These are phyloP conservation scores for Fusarium torreyae DNA, from an alignment of 2,329 filamentous ascomycete species.

Conservation along the genomic window DNA sequence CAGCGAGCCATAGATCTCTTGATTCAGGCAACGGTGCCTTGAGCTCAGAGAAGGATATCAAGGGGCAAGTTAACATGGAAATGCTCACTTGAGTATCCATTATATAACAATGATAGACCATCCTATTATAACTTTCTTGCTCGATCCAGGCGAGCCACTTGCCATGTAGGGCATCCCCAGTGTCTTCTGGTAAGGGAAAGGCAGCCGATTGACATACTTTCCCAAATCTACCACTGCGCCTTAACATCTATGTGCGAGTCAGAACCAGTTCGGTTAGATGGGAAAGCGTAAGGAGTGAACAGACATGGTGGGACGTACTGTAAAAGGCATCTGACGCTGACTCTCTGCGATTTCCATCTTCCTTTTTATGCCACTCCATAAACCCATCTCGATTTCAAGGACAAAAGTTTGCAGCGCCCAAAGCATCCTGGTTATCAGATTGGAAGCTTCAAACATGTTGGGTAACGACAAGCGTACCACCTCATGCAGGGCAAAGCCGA, in stretches of 20 bases:
- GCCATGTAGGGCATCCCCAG: background rate
- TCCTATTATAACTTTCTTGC: constrained; percentile 4
- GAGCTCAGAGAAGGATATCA: background rate
- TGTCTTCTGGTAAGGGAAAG: background rate
- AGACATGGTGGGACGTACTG: background rate
- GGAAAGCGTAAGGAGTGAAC: no score
- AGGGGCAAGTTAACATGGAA: background rate
- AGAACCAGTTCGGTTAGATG: no score
- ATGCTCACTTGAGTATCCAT: constrained; percentile 4
- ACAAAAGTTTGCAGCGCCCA: background rate
- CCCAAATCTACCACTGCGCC: background rate
- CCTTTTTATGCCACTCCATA: background rate
- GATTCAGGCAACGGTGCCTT: background rate
- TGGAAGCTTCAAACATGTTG: background rate
- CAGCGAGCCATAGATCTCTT: background rate
- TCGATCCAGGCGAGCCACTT: constrained; percentile 5
- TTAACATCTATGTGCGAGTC: background rate
- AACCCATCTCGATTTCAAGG: background rate
- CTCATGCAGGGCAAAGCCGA: background rate
- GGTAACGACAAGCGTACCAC: background rate
- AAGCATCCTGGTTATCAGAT: background rate
- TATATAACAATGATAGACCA: background rate
- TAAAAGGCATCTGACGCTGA: constrained; percentile 2
- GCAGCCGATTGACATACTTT: background rate
- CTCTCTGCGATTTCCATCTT: constrained; percentile 14